phyloP scores from a whole-genome alignment of 106 monocot species.

The Dendrobium huoshanense region DNA sequence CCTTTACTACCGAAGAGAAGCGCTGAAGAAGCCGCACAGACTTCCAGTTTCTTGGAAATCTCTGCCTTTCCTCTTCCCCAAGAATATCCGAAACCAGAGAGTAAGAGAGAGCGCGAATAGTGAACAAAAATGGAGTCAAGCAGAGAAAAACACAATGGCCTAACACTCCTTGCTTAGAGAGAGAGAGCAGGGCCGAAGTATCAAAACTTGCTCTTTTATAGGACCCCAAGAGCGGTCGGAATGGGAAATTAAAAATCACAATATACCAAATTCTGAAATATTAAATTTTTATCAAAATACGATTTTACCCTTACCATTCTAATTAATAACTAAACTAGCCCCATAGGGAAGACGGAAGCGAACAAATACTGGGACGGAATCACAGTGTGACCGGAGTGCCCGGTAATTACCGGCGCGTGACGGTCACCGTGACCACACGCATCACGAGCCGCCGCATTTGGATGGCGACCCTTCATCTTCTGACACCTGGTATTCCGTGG shows the following conservation, averaged over 20 bases:
- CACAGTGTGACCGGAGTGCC: not conserved
- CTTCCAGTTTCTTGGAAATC: constrained; percentile 4
- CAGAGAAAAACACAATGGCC: not conserved
- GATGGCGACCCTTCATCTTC: constrained; percentile 3
- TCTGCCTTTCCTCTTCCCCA: not conserved
- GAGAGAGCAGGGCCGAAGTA: not conserved
- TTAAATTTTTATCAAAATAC: not conserved
- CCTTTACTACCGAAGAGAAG: not conserved
- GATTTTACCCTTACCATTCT: not conserved
- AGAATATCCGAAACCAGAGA: not conserved
- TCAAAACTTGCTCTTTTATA: constrained; percentile 4
- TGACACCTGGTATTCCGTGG: constrained; percentile 4
- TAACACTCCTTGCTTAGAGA: not conserved
- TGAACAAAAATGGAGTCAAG: not conserved
- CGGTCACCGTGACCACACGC: not conserved
- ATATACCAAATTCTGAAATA: not conserved
- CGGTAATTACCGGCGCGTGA: not conserved
- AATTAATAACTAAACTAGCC: not conserved
- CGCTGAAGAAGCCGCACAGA: not conserved
- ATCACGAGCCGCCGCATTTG: constrained; percentile 11
- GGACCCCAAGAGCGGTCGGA: not conserved
- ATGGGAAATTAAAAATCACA: not conserved
- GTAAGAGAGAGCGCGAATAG: not conserved
- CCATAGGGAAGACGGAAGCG: not conserved
- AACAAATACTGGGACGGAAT: not conserved